These are phyloP conservation scores for Hordeum marinum DNA, from an alignment of 176 grass and related monocot species.

Conservation along the genomic window DNA sequence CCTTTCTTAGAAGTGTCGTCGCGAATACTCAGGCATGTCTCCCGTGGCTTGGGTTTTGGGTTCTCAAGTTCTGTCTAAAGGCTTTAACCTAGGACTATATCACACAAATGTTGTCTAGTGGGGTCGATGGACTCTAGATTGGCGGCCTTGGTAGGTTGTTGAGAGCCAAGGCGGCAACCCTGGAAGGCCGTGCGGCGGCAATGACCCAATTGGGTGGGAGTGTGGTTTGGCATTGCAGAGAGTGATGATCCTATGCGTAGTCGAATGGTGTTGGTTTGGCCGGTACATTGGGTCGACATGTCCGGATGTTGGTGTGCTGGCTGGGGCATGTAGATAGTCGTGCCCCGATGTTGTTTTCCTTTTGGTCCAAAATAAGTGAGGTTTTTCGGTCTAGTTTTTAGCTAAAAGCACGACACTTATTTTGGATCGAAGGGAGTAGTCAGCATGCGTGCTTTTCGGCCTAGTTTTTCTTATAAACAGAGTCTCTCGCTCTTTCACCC, in stretches of 20 bases:
- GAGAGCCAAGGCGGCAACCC: neutral
- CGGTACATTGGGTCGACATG: no score
- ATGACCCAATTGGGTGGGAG: neutral
- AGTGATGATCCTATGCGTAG: no score
- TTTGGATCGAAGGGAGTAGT: no score
- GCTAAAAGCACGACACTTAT: no score
- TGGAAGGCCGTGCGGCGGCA: neutral
- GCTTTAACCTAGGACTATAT: neutral
- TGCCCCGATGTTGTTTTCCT: no score
- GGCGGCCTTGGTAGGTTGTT: neutral
- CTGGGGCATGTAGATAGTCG: no score
- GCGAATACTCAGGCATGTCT: neutral
- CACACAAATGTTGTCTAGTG: neutral
- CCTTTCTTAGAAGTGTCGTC: neutral
- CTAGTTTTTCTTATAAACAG: neutral
- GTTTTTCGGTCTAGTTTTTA: no score
- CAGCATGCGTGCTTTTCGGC: neutral
- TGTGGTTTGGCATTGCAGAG: no score
- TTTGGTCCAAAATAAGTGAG: no score
- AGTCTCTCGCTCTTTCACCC: neutral
- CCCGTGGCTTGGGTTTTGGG: neutral
- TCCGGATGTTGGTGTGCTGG: neutral
- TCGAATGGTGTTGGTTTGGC: no score
- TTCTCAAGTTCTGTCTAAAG: neutral
- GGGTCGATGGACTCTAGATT: neutral